Percentiles rank a stretch among this genome's conserved stretches.
These are phyloP conservation scores for Macrocybe gigantea DNA, from an alignment of 768 basidiomycete genomes.

Conservation along the genomic window DNA sequence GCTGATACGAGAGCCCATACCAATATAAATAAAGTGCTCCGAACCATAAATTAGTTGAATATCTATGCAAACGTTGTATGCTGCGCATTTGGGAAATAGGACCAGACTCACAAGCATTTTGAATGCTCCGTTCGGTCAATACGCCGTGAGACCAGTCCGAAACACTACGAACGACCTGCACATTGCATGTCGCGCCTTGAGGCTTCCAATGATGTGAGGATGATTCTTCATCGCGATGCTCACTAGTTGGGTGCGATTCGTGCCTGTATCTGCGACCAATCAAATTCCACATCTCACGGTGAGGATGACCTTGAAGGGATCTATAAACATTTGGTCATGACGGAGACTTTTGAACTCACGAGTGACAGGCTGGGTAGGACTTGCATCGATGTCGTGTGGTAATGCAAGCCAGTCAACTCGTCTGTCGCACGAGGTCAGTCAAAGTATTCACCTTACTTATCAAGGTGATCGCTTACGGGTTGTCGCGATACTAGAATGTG, in stretches of 20 bases:
- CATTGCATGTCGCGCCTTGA: constrained; percentile 46
- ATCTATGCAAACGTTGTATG: constrained; percentile 33
- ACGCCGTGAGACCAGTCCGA: constrained; percentile 95
- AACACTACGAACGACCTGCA: constrained; percentile 83
- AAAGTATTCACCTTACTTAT: too few species aligned
- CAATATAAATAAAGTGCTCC: constrained; percentile 89
- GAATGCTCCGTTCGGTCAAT: constrained; percentile 84
- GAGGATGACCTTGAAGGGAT: constrained; percentile 48
- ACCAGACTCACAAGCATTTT: constrained; percentile 74
- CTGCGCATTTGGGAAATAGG: neutral
- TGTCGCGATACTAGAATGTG: constrained; percentile 31
- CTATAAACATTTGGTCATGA: neutral
- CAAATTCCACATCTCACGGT: constrained; percentile 52
- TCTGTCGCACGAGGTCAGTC: constrained; percentile 18
- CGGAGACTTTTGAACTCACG: constrained; percentile 24
- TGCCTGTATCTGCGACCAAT: constrained; percentile 59
- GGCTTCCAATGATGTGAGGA: constrained; percentile 25
- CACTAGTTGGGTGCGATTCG: constrained; percentile 45
- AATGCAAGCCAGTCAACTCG: constrained; percentile 67
- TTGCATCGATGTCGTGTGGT: constrained; percentile 59
- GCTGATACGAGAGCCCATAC: constrained; percentile 29
- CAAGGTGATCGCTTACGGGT: constrained; percentile 31
- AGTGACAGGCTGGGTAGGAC: constrained; percentile 62
- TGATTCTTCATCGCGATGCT: constrained; percentile 32
- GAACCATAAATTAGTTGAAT: constrained; percentile 76